Evolutionary conservation across 176 grass and related monocot species (phyloP), one percentile per base, ranked within the genome.

Genomic region (Aegilops bicornis): DNA sequence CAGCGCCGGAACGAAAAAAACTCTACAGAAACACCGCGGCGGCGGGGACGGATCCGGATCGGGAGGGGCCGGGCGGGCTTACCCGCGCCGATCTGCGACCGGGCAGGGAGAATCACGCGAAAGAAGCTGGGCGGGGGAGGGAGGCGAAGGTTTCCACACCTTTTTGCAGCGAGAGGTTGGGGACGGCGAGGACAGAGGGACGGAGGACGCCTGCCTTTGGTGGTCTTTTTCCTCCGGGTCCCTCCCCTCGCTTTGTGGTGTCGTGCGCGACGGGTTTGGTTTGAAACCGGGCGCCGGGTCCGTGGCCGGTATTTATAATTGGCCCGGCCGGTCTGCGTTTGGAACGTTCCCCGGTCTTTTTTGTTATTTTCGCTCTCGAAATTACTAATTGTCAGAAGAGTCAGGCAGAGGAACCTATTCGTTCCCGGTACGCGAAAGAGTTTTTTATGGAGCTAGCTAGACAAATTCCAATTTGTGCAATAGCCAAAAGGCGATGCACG

Each of bases 91-190:
- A 83, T 90, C 79, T 79, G 73, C 37, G 64, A 7, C 54, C 17
- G 54, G 76, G 24, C 23, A 17, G 14, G 30, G 50, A 48, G 42
- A 47, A 43, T 29, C 39, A 27, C 31, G 45, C 45, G 0, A 24
- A 22, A 45, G 6, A 70, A 27, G 76, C 39, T 15, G 36, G 78
- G 62, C 14, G 42, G n/a, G 42, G 59, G 29, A 2, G 32, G 50
- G 35, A 27, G 77, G 79, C 43, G 61, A 59, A 59, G 71, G 79
- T 50, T 72, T 39, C 74, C 30, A 83, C 19, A 58, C 54, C 72
- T 73, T 86, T 86, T 82, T 45, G 79, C 79, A 54, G 64, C 52
- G 79, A 79, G 64, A 64, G 79, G 71, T 70, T 63, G 88, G 83
- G 60, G 79, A 78, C 88, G 78, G 27, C 83, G 60, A 79, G 78